These are phyloP conservation scores for Thelonectria discophora DNA, from an alignment of 2,329 filamentous ascomycete genomes.

Conservation along the genomic window DNA sequence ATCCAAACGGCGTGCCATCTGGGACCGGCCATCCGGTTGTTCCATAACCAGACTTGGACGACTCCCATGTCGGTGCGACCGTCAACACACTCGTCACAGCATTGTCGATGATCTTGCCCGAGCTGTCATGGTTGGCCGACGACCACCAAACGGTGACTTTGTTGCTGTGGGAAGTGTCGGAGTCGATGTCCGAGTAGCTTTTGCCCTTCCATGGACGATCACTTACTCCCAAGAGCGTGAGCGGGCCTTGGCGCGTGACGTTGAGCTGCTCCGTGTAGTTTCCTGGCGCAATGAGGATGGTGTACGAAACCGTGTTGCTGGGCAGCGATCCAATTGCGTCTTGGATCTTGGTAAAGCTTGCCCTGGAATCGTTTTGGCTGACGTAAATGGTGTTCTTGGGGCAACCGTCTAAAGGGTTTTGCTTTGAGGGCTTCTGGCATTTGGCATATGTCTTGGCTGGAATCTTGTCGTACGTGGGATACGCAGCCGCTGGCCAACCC, in stretches of 20 bases:
- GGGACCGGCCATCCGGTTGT: slow-evolving; percentile 70
- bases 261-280: slow-evolving; percentile 72
- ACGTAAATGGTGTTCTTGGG: slow-evolving; percentile 54
- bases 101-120: slow-evolving; percentile 60
- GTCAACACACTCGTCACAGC: slow-evolving; percentile 69
- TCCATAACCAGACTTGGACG: slow-evolving; percentile 68
- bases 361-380: slow-evolving; percentile 46
- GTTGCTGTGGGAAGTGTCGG: slow-evolving; percentile 52
- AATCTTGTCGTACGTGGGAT: slow-evolving; percentile 7
- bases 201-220: slow-evolving; percentile 46
- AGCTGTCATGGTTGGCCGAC: slow-evolving; percentile 57
- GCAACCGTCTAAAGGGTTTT: slow-evolving; percentile 45
- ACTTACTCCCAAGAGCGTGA: slow-evolving; percentile 69
- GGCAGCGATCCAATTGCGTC: slow-evolving; percentile 52
- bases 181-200: slow-evolving; percentile 53
- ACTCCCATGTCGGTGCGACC: slow-evolving; percentile 69
- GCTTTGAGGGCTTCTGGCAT: slow-evolving; percentile 29
- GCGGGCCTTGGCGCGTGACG: slow-evolving; percentile 67
- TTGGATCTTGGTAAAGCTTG: slow-evolving; percentile 51
- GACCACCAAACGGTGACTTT: slow-evolving; percentile 67
- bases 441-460: slow-evolving; percentile 34
- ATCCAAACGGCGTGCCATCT: slow-evolving; percentile 69
- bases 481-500: slow-evolving; percentile 2
- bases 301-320: slow-evolving; percentile 37
- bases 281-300: slow-evolving; percentile 67